These are phyloP conservation scores for Phoma sp. DNA, from an alignment of 2,329 filamentous ascomycete species.

Conservation along the genomic window DNA sequence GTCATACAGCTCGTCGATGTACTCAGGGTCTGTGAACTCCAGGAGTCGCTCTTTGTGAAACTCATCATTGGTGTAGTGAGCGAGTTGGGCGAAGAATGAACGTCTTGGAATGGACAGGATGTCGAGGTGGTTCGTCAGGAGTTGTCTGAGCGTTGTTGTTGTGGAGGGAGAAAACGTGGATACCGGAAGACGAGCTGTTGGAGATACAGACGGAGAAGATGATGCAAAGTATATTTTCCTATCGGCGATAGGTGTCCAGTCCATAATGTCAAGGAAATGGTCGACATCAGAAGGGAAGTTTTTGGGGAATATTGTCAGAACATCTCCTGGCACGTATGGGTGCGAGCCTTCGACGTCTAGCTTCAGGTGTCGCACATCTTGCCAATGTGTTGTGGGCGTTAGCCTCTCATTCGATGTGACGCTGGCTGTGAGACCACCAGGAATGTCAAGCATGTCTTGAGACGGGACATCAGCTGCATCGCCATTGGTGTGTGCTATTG, in stretches of 20 bases:
- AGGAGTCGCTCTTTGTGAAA: constrained; percentile 81
- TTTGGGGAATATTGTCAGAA: constrained; percentile 82
- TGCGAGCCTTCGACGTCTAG: constrained; percentile 58
- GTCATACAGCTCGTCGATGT: constrained; percentile 91
- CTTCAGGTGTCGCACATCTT: constrained; percentile 86
- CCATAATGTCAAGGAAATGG: constrained; percentile 78
- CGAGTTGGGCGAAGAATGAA: constrained; percentile 81
- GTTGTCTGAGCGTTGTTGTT: constrained; percentile 71
- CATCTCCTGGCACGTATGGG: constrained; percentile 75
- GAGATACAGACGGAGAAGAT: constrained; percentile 37
- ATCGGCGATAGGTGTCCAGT: constrained; percentile 78
- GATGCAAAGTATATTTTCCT: constrained; percentile 64
- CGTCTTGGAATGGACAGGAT: constrained; percentile 88
- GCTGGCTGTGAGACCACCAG: constrained; percentile 62
- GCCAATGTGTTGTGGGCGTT: constrained; percentile 82
- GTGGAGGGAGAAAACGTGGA: constrained; percentile 48
- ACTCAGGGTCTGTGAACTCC: constrained; percentile 81
- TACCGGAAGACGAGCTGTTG: constrained; percentile 49
- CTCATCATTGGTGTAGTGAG: constrained; percentile 74
- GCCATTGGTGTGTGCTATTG: constrained; percentile 3
- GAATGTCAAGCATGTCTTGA: constrained; percentile 63
- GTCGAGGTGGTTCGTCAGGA: constrained; percentile 85
- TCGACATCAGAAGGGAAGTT: constrained; percentile 86
- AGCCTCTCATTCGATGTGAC: constrained; percentile 74
- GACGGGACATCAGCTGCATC: constrained; percentile 40